Evolutionary conservation across 2,329 filamentous ascomycete species (phyloP), one percentile per base, ranked within the genome.

Genomic region (Fusarium tuaranense): DNA sequence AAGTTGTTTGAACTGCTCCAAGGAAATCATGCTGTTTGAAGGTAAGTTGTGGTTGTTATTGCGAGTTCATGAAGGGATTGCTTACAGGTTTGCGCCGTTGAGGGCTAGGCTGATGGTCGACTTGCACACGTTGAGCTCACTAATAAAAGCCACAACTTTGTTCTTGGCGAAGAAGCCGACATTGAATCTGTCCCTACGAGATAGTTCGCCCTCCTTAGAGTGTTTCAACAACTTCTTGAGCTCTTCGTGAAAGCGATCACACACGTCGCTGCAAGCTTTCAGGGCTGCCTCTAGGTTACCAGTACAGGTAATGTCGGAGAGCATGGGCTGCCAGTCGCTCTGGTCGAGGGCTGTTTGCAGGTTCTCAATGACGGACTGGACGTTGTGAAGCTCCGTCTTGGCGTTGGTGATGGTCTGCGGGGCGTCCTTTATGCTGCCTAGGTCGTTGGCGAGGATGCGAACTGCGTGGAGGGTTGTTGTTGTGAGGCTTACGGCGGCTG

Each of bases 291-390:
- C n/a, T 2, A 44, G n/a, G 2, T 44, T 44, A 0, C 41, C 41
- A 0, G 6, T 22, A 3, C 41, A 3, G 3, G 2, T 1, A 44
- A 46, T 46, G 12, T 22, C 2, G 3, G 12, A 22, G 20, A 46
- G 20, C 7, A 46, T 13, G 1, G 41, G 41, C 13, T 46, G 41
- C 41, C 41, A 46, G 7, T 46, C 13, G 4, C 0, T 1, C 7
- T 22, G 41, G 20, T 16, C 3, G 0, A 46, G 41, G 0, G 41
- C 0, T 2, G 20, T 2, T 16, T 46, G 7, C 0, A 46, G 4
- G 1, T 1, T 46, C 41, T 46, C 20, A 4, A 46, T 46, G 41
- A 22, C 13, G 7, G 4, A 46, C 4, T 14, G 41, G 20, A 46
- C 41, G 13, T 22, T 46, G 7, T 9, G 41, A 46, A 46, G 41